A percentile compares a stretch with the other conserved stretches of the same genome.
These are phyloP conservation scores for Pseudogymnoascus destructans DNA, from an alignment of 2,329 filamentous ascomycete genomes.

Conservation along the genomic window DNA sequence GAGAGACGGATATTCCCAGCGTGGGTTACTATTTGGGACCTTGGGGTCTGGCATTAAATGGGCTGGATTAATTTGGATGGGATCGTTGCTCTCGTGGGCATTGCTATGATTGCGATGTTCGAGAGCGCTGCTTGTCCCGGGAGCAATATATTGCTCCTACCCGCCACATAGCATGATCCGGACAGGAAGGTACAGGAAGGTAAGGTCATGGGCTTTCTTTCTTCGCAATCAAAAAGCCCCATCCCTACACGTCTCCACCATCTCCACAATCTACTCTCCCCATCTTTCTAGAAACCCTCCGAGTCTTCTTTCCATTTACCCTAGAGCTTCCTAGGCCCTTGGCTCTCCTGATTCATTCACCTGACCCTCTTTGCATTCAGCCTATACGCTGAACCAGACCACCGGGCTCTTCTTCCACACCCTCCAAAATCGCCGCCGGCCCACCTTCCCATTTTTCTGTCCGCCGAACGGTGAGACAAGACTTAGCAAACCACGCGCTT, in stretches of 20 bases:
- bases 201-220: constrained; percentile 1
- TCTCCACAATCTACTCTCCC: not conserved
- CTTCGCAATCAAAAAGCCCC: not conserved
- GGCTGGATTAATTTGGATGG: not conserved
- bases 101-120: not conserved
- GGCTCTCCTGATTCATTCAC: not conserved
- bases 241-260: not conserved
- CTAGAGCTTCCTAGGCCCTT: not conserved
- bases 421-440: not conserved
- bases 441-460: not conserved
- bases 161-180: not conserved
- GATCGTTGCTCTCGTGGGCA: not conserved
- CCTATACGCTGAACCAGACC: not conserved
- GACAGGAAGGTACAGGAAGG: not conserved
- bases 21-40: not conserved
- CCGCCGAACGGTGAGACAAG: not conserved
- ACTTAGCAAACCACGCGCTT: not conserved
- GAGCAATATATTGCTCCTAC: not conserved
- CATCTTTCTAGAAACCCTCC: not conserved
- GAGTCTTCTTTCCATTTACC: not conserved
- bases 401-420: not conserved
- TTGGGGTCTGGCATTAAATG: not conserved
- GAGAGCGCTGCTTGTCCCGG: not conserved
- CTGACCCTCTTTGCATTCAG: not conserved
- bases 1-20: not conserved